Base-by-base conservation (phyloP, 73 alveolate genomes). In the Paramecium biaurelia region DNA sequence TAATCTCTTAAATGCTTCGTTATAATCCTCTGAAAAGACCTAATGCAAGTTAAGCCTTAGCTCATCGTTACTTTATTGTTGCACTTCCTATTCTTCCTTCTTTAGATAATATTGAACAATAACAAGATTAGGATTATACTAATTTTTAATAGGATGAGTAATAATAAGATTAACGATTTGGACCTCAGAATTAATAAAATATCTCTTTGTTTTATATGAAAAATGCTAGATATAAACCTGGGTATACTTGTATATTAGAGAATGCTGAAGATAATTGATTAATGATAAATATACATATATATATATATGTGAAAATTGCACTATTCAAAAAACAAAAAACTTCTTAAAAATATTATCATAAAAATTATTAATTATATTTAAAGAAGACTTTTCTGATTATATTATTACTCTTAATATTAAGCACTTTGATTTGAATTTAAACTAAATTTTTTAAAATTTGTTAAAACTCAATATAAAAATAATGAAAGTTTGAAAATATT, bases 31-130 rank as follows among this genome's bases (percentile, higher is more conserved):
- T 30, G 7, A 41, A 38, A 26, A 79, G 90, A 79, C 90, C 90
- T 1, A 79, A 47, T 30, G 90, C 90, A 14, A 47, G 74, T 20
- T 24, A 79, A 8, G 90, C 90, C n/a, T 47, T 79, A 47, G 90
- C 90, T 42, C 90, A 79, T 34, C 47, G 90, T 38, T 79, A 79
- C 15, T 79, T 79, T 47, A 79, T 79, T n/a, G 90, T 79, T 9
- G 90, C 90, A 4, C 45, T 79, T 12, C 90, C 90, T 43, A 79
- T 79, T 24, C 90, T 79, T 38, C 90, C 90, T 1, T 79, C 90
- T 5, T 34, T 79, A 18, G 90, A 79, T 41, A 74, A 74, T 37
- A 74, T 37, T 18, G 90, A 79, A 8, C 37, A 79, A 41, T n/a
- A 30, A 21, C 15, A 79, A n/a, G 90, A 79, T 23, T 42, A 23